A percentile compares a stretch with the other conserved stretches of the same genome.
These are phyloP conservation scores for Ambrosiella beaveri DNA, from an alignment of 2,329 filamentous ascomycete species.

Conservation along the genomic window DNA sequence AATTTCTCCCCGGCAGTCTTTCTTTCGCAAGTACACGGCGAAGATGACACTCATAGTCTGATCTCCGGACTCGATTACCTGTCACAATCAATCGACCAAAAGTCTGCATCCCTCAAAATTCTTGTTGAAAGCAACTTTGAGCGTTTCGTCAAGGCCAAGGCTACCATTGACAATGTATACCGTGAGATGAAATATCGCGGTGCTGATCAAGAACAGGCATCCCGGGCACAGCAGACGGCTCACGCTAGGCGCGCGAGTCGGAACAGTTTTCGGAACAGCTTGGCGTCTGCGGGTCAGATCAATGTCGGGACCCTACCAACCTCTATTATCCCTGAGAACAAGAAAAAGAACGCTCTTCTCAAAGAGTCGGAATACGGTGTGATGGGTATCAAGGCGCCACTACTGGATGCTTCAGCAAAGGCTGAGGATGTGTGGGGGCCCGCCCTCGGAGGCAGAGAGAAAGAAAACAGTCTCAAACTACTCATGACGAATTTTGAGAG, in stretches of 20 bases:
- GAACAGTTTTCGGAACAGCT: slow-evolving; percentile 12
- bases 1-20: slow-evolving; percentile 88
- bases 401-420: slow-evolving; percentile 81
- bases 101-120: slow-evolving; percentile 89
- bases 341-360: slow-evolving; percentile 73
- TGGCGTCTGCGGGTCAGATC: slow-evolving; percentile 22
- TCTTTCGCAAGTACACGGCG: slow-evolving; percentile 76
- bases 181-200: slow-evolving; percentile 81
- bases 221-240: slow-evolving; percentile 47
- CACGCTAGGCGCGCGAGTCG: slow-evolving; percentile 12
- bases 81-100: slow-evolving; percentile 87
- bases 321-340: slow-evolving; percentile 31
- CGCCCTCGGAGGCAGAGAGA: slow-evolving; percentile 75
- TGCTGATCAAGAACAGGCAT: slow-evolving; percentile 35
- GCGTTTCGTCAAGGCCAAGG: slow-evolving; percentile 90
- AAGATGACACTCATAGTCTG: slow-evolving; percentile 66
- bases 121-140: slow-evolving; percentile 97
- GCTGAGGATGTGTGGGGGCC: slow-evolving; percentile 97
- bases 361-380: slow-evolving; percentile 91
- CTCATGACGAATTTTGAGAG: slow-evolving; percentile 61
- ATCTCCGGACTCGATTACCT: slow-evolving; percentile 70
- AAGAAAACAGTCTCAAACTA: slow-evolving; percentile 70
- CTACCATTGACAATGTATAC: slow-evolving; percentile 97
- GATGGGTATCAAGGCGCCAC: slow-evolving; percentile 68
- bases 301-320: slow-evolving; percentile 14